Evolutionary conservation across 108 stramenopile genomes (phyloP).

Genomic region (Stephanodiscus minutulus): DNA sequence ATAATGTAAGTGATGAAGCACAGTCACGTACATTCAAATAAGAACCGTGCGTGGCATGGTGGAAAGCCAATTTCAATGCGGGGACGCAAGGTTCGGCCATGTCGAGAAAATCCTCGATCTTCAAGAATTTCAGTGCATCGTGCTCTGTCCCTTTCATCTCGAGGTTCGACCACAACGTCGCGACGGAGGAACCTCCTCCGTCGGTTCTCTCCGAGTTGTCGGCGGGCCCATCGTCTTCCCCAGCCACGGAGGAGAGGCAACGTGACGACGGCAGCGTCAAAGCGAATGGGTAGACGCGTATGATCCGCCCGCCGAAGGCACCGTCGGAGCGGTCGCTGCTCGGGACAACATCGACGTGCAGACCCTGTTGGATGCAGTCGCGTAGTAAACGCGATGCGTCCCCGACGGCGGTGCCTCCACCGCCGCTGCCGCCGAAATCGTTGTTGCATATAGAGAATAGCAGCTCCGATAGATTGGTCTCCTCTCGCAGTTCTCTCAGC

Average conservation of each 20-base stretch:
- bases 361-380: constrained; percentile 22
- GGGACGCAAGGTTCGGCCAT: constrained; percentile 46
- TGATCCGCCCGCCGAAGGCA: constrained; percentile 39
- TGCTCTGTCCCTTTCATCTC: constrained; percentile 59
- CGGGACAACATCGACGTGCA: constrained; percentile 49
- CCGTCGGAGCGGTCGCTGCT: constrained; percentile 21
- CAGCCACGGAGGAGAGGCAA: not conserved
- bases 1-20: not conserved
- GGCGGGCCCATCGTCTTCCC: not conserved
- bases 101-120: constrained; percentile 41
- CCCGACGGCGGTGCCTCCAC: not conserved
- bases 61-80: constrained; percentile 51
- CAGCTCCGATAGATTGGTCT: constrained; percentile 45
- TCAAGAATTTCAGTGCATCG: constrained; percentile 47
- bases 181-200: constrained; percentile 5
- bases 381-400: constrained; percentile 6
- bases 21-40: constrained; percentile 18
- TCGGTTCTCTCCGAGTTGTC: not conserved
- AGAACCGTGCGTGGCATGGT: constrained; percentile 56
- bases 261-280: constrained; percentile 28
- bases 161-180: constrained; percentile 8
- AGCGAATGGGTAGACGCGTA: constrained; percentile 62
- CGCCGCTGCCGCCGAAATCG: not conserved
- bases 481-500: constrained; percentile 52
- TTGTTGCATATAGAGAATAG: no score